These are phyloP conservation scores for Mesembryanthemum crystallinum DNA, from an alignment of 148 eudicot genomes.

Conservation along the genomic window DNA sequence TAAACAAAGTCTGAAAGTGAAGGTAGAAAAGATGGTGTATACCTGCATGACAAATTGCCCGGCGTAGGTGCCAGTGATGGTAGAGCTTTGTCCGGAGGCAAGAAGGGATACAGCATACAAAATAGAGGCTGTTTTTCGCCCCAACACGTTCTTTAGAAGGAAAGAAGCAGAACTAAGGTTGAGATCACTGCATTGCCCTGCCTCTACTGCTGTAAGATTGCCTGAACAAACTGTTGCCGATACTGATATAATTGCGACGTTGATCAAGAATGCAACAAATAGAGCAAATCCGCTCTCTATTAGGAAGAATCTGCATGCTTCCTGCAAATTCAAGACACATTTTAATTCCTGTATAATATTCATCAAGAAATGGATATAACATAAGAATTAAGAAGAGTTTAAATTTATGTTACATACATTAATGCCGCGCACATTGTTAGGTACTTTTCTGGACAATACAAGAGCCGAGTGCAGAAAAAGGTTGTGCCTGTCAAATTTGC, in stretches of 20 bases:
- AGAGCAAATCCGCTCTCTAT: slow-evolving; percentile 71
- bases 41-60: slow-evolving; percentile 97
- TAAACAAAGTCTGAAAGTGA: no score
- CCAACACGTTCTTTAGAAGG: slow-evolving; percentile 82
- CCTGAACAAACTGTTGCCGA: slow-evolving; percentile 54
- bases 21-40: neutral
- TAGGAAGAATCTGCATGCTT: slow-evolving; percentile 66
- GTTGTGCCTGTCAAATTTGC: slow-evolving; percentile 52
- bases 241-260: slow-evolving; percentile 57
- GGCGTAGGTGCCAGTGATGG: slow-evolving; percentile 94
- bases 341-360: slow-evolving; percentile 8
- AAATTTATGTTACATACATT: slow-evolving; percentile 21
- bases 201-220: slow-evolving; percentile 29
- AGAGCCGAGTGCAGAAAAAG: slow-evolving; percentile 85
- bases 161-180: slow-evolving; percentile 79
- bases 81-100: slow-evolving; percentile 94
- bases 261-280: slow-evolving; percentile 61
- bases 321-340: slow-evolving; percentile 35
- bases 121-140: slow-evolving; percentile 54
- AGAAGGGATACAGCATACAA: slow-evolving; percentile 75
- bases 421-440: slow-evolving; percentile 46
- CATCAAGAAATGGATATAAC: neutral
- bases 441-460: slow-evolving; percentile 60
- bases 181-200: slow-evolving; percentile 49
- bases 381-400: neutral